Conservation (phyloP, 805 yeast genomes). For the Metschnikowia noctiluminum region DNA sequence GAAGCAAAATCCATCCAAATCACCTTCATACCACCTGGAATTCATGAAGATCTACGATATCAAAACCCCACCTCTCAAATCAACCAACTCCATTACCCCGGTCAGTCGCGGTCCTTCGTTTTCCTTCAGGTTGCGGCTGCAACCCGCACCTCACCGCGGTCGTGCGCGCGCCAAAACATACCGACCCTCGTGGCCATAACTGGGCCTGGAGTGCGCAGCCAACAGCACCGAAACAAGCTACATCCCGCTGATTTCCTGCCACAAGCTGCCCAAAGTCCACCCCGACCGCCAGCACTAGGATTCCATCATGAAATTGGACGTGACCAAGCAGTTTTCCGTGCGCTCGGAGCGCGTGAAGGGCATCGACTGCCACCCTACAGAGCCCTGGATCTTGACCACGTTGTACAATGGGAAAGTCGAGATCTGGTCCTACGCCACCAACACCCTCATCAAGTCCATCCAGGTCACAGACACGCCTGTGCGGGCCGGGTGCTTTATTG, state of each 20-base stretch:
- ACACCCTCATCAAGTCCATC: constrained; percentile 76
- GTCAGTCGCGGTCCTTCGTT: too few relatives aligned
- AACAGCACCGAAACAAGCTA: background rate
- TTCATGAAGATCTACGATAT: too few relatives aligned
- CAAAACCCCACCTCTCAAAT: too few relatives aligned
- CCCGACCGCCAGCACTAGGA: too few relatives aligned
- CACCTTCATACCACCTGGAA: too few relatives aligned
- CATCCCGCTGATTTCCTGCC: background rate
- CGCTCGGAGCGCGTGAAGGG: constrained; percentile 97
- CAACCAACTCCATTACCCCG: too few relatives aligned
- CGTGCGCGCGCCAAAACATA: constrained; percentile 13
- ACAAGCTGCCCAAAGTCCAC: background rate
- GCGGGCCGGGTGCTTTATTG: constrained; percentile 91
- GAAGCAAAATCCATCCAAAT: too few relatives aligned
- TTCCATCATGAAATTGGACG: constrained; percentile 38
- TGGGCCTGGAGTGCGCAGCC: background rate
- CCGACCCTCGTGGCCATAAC: constrained; percentile 16
- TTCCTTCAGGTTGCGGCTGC: background rate
- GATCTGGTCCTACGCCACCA: constrained; percentile 92
- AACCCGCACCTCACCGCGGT: background rate
- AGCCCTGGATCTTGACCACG: constrained; percentile 95
- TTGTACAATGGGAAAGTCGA: constrained; percentile 86
- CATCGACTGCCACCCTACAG: constrained; percentile 95
- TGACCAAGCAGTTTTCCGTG: constrained; percentile 75
- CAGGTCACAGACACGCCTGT: constrained; percentile 97